Evolutionary conservation across 2,329 filamentous ascomycete species (phyloP), one percentile per base, ranked within the genome.

Genomic region (Chaetomiaceae sp.): DNA sequence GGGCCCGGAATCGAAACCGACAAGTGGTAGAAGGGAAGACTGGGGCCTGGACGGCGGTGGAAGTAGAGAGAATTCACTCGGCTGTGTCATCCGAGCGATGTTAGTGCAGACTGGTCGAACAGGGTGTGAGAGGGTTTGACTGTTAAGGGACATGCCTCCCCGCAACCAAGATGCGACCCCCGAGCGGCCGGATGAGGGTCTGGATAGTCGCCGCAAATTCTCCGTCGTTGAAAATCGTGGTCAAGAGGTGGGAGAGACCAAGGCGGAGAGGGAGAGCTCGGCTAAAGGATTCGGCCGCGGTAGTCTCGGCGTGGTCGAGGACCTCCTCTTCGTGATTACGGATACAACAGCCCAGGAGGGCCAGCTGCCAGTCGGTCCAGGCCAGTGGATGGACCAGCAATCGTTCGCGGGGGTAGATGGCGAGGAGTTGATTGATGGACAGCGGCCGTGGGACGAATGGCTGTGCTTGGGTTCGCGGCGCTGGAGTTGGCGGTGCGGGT

Each of bases 351-450:
- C 19, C 17, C 16, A 45, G 33, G 20, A 45, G 33, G 23, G 20
- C 33, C 16, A 16, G n/a, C n/a, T 47, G 44, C 5, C 44, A 37
- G 25, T 47, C 17, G 27, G 16, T 47, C 44, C 44, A 47, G 14
- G 35, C 8, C 9, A 40, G n/a, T 3, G 44, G 44, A 40, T 40
- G 35, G 14, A 47, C 44, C 20, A 40, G 14, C 35, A 47, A 23
- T 17, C 44, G 44, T 23, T 47, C 35, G 35, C 44, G 44, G 5
- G 44, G 13, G 37, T 47, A 10, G 35, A 40, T 35, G 5, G 44
- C 35, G 25, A 25, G 6, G 25, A 40, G 35, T 13, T 19, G 35
- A 5, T 33, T 47, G 25, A 47, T 34, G 21, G 44, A 40, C 12
- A 47, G 25, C 4, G 44, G 33, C n/a, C 3, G 16, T 14, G 21